phyloP scores from a whole-genome alignment of 495 filamentous ascomycete genomes.

The Aspergillus saccharolyticus region DNA sequence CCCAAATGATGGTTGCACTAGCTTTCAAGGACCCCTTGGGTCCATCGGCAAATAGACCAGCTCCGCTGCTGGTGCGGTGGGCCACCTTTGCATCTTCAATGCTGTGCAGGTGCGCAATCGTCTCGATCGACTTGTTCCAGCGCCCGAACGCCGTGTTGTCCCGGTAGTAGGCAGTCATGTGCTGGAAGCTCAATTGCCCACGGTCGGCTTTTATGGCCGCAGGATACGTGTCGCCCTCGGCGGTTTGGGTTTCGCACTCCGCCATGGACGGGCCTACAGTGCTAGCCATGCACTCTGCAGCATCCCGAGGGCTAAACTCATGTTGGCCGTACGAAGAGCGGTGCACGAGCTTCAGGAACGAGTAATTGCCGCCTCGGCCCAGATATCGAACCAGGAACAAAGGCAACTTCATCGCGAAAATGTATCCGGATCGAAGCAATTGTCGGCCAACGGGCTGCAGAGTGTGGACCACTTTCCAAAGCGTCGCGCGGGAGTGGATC shows the following conservation, averaged over 20 bases:
- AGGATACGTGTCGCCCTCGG: constrained; percentile 31
- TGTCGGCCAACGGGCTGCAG: constrained; percentile 40
- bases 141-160: constrained; percentile 30
- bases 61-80: constrained; percentile 31
- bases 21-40: constrained; percentile 42
- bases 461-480: constrained; percentile 36
- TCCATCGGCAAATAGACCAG: constrained; percentile 43
- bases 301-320: constrained; percentile 24
- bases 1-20: constrained; percentile 48
- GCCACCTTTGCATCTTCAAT: constrained; percentile 26
- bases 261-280: constrained; percentile 35
- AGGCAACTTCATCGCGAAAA: constrained; percentile 48
- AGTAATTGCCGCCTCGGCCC: constrained; percentile 37
- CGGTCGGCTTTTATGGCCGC: constrained; percentile 22
- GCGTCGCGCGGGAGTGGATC: constrained; percentile 31
- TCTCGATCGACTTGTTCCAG: constrained; percentile 49
- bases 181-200: constrained; percentile 29
- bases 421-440: constrained; percentile 41
- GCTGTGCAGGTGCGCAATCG: constrained; percentile 38
- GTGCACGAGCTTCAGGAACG: constrained; percentile 37
- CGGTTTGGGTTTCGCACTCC: constrained; percentile 31
- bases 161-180: constrained; percentile 48
- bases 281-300: constrained; percentile 41
- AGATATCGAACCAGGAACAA: constrained; percentile 31
- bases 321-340: constrained; percentile 23